phyloP scores from a whole-genome alignment of 2,329 filamentous ascomycete species.

The Bipolaris oryzae region DNA sequence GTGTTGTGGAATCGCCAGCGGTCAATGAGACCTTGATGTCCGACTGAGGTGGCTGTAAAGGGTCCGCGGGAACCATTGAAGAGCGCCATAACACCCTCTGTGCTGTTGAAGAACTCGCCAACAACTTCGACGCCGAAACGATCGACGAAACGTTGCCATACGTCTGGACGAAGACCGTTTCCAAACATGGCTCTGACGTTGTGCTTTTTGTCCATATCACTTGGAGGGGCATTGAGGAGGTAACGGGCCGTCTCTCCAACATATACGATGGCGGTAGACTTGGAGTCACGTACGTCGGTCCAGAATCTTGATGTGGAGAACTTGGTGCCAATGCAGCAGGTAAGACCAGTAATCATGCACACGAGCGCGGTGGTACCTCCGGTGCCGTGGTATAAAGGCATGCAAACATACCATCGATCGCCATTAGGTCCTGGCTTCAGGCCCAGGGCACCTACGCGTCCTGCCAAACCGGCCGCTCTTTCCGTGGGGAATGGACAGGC shows the following conservation, averaged over 20 bases:
- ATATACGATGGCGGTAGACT: constrained; percentile 74
- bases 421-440: constrained; percentile 48
- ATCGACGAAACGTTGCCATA: constrained; percentile 69
- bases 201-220: constrained; percentile 66
- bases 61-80: constrained; percentile 65
- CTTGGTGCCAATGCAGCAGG: constrained; percentile 67
- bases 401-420: constrained; percentile 76
- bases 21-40: constrained; percentile 70
- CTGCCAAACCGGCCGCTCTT: constrained; percentile 51
- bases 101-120: constrained; percentile 78
- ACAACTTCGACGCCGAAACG: constrained; percentile 68
- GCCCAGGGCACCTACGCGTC: constrained; percentile 45
- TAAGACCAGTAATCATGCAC: constrained; percentile 61
- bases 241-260: constrained; percentile 80
- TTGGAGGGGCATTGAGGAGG: constrained; percentile 69
- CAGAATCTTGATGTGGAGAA: constrained; percentile 76
- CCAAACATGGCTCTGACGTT: constrained; percentile 66
- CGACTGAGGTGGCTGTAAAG: constrained; percentile 68
- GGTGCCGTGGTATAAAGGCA: constrained; percentile 80
- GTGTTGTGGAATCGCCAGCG: constrained; percentile 60
- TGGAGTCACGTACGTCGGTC: constrained; percentile 70
- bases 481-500: constrained; percentile 66
- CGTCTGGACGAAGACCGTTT: constrained; percentile 71
- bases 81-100: constrained; percentile 71
- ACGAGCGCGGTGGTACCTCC: constrained; percentile 65